These are phyloP conservation scores for Pulveroboletus frians DNA, from an alignment of 768 basidiomycete species.

Conservation along the genomic window DNA sequence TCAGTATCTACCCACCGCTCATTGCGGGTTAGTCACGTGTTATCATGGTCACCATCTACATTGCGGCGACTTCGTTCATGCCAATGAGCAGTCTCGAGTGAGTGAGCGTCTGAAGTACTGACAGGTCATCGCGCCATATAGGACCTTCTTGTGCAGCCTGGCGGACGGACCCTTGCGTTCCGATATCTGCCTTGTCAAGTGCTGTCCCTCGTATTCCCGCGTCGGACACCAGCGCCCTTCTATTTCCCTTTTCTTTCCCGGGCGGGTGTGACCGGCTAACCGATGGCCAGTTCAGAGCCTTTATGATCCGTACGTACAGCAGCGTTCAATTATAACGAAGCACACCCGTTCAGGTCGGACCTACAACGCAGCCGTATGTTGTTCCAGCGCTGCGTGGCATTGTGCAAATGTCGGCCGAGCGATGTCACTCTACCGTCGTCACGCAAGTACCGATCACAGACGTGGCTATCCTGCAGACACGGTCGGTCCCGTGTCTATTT, in stretches of 20 bases:
- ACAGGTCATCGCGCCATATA: background rate
- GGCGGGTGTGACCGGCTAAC: background rate
- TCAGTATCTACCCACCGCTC: background rate
- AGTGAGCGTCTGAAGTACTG: background rate
- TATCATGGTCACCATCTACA: background rate
- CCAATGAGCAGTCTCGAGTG: background rate
- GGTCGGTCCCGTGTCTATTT: background rate
- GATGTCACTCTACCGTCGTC: too few species aligned
- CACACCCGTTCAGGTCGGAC: too few species aligned
- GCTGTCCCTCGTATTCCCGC: constrained; percentile 10
- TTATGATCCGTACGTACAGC: background rate
- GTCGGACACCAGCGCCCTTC: background rate
- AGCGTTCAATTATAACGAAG: background rate
- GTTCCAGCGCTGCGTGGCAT: too few species aligned
- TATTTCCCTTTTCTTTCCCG: background rate
- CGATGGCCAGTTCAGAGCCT: background rate
- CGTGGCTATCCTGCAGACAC: background rate
- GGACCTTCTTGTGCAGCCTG: background rate
- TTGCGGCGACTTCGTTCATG: background rate
- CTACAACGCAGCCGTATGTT: too few species aligned
- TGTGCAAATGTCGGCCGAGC: too few species aligned
- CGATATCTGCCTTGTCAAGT: background rate
- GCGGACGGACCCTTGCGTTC: background rate
- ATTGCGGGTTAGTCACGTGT: constrained; percentile 12
- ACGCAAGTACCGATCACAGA: background rate